Evolutionary conservation across 306 rosid genomes (phyloP).

Genomic region (Lathyrus tuberosus): DNA sequence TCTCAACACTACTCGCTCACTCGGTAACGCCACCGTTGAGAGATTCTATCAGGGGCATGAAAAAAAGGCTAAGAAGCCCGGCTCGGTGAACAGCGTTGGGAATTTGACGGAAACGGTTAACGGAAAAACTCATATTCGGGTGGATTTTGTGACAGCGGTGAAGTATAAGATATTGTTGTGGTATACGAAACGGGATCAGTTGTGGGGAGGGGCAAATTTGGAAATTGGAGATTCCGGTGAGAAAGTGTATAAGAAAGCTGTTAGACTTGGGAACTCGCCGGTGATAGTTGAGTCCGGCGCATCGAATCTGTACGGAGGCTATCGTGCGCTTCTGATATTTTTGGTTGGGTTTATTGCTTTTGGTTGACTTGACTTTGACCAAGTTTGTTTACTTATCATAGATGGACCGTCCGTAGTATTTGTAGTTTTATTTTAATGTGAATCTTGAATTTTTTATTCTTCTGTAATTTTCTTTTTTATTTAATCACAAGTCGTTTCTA

Average conservation of each 20-base stretch:
- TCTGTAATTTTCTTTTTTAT: not conserved
- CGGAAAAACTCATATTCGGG: slow-evolving; percentile 42
- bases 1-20: slow-evolving; percentile 23
- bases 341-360: slow-evolving; percentile 6
- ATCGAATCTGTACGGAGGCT: slow-evolving; percentile 9
- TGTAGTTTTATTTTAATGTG: not conserved
- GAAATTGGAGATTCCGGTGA: slow-evolving; percentile 46
- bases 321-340: slow-evolving; percentile 41
- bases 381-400: not conserved
- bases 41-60: slow-evolving; percentile 78
- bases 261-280: slow-evolving; percentile 49
- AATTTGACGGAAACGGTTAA: slow-evolving; percentile 40
- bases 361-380: slow-evolving; percentile 35
- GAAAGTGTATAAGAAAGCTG: slow-evolving; percentile 38
- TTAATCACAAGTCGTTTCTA: too few species aligned
- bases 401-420: not conserved
- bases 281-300: slow-evolving; percentile 48
- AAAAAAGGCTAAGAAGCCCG: slow-evolving; percentile 49
- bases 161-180: slow-evolving; percentile 73
- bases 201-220: slow-evolving; percentile 61
- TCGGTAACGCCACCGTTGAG: slow-evolving; percentile 37
- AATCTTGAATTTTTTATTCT: not conserved
- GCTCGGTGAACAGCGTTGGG: not conserved
- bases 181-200: slow-evolving; percentile 57
- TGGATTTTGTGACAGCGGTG: slow-evolving; percentile 62